Conservation (phyloP, 129 eudicot genomes). For the Smallanthus sonchifolius region DNA sequence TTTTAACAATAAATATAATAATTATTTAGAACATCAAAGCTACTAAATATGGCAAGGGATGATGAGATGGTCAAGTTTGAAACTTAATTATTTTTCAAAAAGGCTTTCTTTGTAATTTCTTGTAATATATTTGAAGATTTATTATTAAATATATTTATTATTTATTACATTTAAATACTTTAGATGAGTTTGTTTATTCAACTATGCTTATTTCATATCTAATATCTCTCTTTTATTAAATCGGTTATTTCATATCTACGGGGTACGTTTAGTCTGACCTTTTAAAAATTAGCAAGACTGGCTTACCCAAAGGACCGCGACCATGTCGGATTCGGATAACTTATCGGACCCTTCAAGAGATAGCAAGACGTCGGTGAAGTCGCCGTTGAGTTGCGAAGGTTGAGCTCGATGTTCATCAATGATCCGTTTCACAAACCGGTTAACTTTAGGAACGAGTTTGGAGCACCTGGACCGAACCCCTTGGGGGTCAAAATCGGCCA, state of each 20-base stretch:
- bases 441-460: constrained; percentile 64
- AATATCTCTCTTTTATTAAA: too few species aligned
- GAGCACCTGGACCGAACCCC: constrained; percentile 66
- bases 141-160: neutral
- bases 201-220: neutral
- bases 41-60: constrained; percentile 9
- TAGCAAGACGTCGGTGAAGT: constrained; percentile 72
- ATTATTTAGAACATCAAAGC: neutral
- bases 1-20: neutral
- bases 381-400: constrained; percentile 21
- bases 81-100: neutral
- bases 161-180: neutral
- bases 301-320: constrained; percentile 89
- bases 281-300: too few species aligned
- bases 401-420: constrained; percentile 50
- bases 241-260: too few species aligned
- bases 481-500: constrained; percentile 61
- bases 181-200: neutral
- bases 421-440: constrained; percentile 62
- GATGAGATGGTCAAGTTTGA: neutral
- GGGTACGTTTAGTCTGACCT: too few species aligned
- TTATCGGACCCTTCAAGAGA: constrained; percentile 60
- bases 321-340: constrained; percentile 76
- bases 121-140: neutral
- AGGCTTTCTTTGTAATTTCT: constrained; percentile 11